These are phyloP conservation scores for Barbarea vulgaris DNA, from an alignment of 345 rosid species.

Conservation along the genomic window DNA sequence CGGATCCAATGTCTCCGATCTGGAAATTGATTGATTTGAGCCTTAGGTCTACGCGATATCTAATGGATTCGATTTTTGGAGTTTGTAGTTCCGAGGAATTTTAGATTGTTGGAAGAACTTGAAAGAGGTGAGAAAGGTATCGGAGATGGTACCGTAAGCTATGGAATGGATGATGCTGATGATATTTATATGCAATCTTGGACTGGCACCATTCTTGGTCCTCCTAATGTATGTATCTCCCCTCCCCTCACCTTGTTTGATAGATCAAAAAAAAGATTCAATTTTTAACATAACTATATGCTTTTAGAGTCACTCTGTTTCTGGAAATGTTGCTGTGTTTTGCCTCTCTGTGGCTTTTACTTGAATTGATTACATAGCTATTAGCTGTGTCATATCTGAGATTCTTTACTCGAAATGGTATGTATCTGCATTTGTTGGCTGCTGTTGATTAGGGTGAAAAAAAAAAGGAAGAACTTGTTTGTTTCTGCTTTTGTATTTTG, in stretches of 20 bases:
- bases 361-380: conserved; percentile 1
- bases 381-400: background rate
- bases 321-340: background rate
- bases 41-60: background rate
- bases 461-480: background rate
- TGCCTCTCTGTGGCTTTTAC: background rate
- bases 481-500: background rate
- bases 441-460: background rate
- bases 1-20: conserved; percentile 18
- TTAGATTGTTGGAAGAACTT: conserved; percentile 89
- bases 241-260: background rate
- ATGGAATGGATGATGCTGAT: conserved; percentile 94
- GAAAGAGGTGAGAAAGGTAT: conserved; percentile 94
- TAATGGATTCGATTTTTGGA: background rate
- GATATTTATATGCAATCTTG: conserved; percentile 91
- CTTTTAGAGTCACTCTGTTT: conserved; percentile 9
- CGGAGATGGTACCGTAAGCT: conserved; percentile 90
- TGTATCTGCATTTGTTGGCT: background rate
- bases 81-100: conserved; percentile 73
- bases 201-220: conserved; percentile 92
- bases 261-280: background rate
- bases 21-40: conserved; percentile 3
- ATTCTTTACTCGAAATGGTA: conserved; percentile 1
- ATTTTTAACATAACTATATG: background rate
- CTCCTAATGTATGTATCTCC: conserved; percentile 64